phyloP scores from a whole-genome alignment of 2,329 filamentous ascomycete genomes.

The Hymenoscyphus fraxineus region DNA sequence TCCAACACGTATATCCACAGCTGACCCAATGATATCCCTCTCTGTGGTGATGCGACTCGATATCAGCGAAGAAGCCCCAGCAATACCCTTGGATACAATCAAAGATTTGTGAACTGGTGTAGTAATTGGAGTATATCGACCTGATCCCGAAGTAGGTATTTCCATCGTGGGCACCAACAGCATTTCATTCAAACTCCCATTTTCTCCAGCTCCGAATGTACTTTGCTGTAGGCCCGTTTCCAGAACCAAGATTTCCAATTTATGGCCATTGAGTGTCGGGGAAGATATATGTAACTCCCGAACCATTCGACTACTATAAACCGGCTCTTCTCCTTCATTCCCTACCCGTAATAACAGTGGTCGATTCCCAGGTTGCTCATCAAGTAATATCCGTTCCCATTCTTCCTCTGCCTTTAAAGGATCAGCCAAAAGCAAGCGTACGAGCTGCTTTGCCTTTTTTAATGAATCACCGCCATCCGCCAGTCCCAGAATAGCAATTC shows the following conservation, averaged over 20 bases:
- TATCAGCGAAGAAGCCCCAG: slow-evolving; percentile 57
- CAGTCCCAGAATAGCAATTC: slow-evolving; percentile 55
- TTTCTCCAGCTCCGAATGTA: slow-evolving; percentile 35
- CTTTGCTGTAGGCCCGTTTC: slow-evolving; percentile 44
- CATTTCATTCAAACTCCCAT: slow-evolving; percentile 51
- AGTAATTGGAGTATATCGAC: slow-evolving; percentile 62
- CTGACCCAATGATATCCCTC: slow-evolving; percentile 46
- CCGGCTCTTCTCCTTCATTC: slow-evolving; percentile 31
- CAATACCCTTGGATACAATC: slow-evolving; percentile 68
- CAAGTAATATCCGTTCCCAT: slow-evolving; percentile 62
- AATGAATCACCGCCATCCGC: slow-evolving; percentile 35
- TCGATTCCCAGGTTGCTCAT: slow-evolving; percentile 40
- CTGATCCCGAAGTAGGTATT: slow-evolving; percentile 61
- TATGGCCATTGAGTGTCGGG: slow-evolving; percentile 55
- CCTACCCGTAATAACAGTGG: slow-evolving; percentile 62
- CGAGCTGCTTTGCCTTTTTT: slow-evolving; percentile 57
- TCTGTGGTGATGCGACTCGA: slow-evolving; percentile 35
- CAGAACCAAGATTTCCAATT: slow-evolving; percentile 61
- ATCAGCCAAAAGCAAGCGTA: slow-evolving; percentile 68
- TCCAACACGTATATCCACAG: slow-evolving; percentile 51
- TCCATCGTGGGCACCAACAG: slow-evolving; percentile 74
- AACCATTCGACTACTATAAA: slow-evolving; percentile 45
- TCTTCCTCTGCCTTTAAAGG: slow-evolving; percentile 57
- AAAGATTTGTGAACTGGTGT: slow-evolving; percentile 83
- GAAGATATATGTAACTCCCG: slow-evolving; percentile 61